Base-by-base conservation (phyloP, 306 rosid species). In the Calophaca sinica region DNA sequence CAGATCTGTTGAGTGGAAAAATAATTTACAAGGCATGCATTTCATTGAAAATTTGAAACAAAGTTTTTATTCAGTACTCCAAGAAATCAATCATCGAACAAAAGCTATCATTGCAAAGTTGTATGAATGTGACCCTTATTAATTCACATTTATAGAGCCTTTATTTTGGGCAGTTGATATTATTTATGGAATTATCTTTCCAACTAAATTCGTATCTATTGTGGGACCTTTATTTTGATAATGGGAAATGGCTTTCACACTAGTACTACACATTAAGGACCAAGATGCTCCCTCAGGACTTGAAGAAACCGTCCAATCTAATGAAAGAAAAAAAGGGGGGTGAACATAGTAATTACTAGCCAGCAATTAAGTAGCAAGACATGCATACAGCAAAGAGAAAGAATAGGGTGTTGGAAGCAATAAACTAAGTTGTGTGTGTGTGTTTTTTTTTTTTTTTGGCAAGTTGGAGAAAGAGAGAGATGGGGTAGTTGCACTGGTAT, bases 401-500 rank as follows among this genome's bases (percentile, higher is more conserved):
- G 46, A 45, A 54, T 54, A 70, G 78, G 86, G 90, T 88, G 74
- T 86, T 87, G 86, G 88, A 68, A 83, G 83, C 85, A 88, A 88
- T 90, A 87, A 88, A 88, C 82, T 46, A 77, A 49, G 67, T 36
- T 73, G 70, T n/a, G n/a, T n/a, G n/a, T n/a, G n/a, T n/a, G n/a
- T 20, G 26, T 20, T 20, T 20, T 20, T 20, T 20, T 20, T 20
- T 66, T 8, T 59, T 4, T 14, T 44, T 39, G 7, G 35, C 14
- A 79, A 79, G 44, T 49, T 68, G 64, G 64, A 79, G 7, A 85
- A 75, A 68, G 73, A 76, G 85, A 82, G 86, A 83, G 79, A 83
- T 42, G 72, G 51, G 90, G 93, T 88, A 54, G 96, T 84, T 90
- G 90, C 84, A 85, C 69, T 80, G 70, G 80, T 57, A 82, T 80